These are phyloP conservation scores for Parmelia sp. DNA, from an alignment of 495 filamentous ascomycete genomes.

Conservation along the genomic window DNA sequence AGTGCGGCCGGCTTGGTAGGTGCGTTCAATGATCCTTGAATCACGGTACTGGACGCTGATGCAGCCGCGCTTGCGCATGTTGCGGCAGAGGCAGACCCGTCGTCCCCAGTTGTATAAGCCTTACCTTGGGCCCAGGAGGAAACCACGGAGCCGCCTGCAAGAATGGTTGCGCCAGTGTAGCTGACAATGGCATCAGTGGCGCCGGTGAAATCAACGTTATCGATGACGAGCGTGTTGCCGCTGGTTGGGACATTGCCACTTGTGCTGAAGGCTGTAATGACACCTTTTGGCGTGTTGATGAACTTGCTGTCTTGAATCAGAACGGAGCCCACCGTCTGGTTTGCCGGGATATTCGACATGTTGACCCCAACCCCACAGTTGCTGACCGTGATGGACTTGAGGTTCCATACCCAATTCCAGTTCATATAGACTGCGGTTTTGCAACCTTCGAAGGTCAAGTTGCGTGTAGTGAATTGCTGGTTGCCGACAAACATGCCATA, in stretches of 20 bases:
- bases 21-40: conserved; percentile 36
- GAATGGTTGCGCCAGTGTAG: conserved; percentile 49
- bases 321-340: conserved; percentile 72
- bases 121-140: conserved; percentile 70
- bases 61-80: conserved; percentile 21
- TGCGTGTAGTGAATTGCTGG: conserved; percentile 92
- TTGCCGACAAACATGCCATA: conserved; percentile 84
- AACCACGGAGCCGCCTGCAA: conserved; percentile 66
- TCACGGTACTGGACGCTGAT: conserved; percentile 20
- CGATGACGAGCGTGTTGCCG: conserved; percentile 72
- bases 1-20: conserved; percentile 52
- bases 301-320: conserved; percentile 75
- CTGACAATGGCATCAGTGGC: conserved; percentile 49
- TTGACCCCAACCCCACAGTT: conserved; percentile 76
- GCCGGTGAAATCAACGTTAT: conserved; percentile 75
- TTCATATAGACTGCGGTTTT: conserved; percentile 88
- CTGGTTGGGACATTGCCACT: conserved; percentile 53
- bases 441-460: conserved; percentile 83
- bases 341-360: conserved; percentile 60
- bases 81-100: conserved; percentile 27
- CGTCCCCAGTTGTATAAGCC: conserved; percentile 45
- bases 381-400: conserved; percentile 77
- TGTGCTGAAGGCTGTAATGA: conserved; percentile 60
- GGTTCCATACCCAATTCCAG: conserved; percentile 91
- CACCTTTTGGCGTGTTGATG: conserved; percentile 63